Percentiles rank a stretch among this genome's conserved stretches.
These are phyloP conservation scores for Orychophragmus violaceus DNA, from an alignment of 345 rosid genomes.

Conservation along the genomic window DNA sequence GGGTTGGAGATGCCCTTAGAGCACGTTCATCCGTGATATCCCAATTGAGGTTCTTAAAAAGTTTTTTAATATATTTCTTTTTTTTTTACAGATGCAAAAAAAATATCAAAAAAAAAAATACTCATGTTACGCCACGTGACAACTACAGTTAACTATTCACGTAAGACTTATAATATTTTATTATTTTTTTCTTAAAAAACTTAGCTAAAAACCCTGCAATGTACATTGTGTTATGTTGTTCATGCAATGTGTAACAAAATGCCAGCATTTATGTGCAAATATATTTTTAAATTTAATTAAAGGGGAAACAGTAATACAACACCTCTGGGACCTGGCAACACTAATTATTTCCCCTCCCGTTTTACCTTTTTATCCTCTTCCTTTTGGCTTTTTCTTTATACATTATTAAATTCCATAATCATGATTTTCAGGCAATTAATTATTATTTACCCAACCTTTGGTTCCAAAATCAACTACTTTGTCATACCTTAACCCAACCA, in stretches of 20 bases:
- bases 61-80: too few relatives aligned
- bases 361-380: constrained; percentile 12
- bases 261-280: constrained; percentile 13
- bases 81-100: too few relatives aligned
- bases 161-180: too few relatives aligned
- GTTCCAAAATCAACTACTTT: constrained; percentile 28
- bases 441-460: constrained; percentile 8
- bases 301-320: constrained; percentile 19
- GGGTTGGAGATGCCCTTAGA: too few relatives aligned
- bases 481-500: constrained; percentile 31
- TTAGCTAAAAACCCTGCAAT: too few relatives aligned
- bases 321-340: constrained; percentile 30
- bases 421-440: constrained; percentile 20
- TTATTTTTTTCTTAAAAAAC: too few relatives aligned
- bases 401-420: constrained; percentile 20
- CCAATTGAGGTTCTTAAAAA: too few relatives aligned
- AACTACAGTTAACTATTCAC: too few relatives aligned
- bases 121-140: too few relatives aligned
- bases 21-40: too few relatives aligned
- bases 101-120: too few relatives aligned
- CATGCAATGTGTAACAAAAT: constrained; percentile 15
- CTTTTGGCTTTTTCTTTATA: constrained; percentile 21
- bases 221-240: too few relatives aligned
- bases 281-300: constrained; percentile 1
- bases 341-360: constrained; percentile 25